Evolutionary conservation across 345 rosid genomes (phyloP).

Genomic region (Salix purpurea): DNA sequence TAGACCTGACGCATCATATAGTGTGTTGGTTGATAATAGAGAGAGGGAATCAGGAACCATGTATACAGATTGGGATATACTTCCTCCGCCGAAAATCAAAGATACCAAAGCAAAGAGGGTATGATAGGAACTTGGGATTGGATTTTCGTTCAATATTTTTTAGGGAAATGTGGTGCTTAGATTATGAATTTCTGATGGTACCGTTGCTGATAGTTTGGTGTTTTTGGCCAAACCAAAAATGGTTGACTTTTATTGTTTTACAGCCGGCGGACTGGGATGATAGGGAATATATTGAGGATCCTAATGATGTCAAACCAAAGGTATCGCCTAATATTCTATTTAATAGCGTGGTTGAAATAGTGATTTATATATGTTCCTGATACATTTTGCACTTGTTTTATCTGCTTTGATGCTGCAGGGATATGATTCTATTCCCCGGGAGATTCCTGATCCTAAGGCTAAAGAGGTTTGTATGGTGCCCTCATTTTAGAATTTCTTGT

Average conservation of each 20-base stretch:
- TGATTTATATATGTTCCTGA: constrained; percentile 2
- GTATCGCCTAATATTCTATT: constrained; percentile 30
- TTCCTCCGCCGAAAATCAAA: constrained; percentile 81
- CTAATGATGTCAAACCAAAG: constrained; percentile 72
- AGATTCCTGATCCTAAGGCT: constrained; percentile 42
- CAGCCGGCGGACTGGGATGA: constrained; percentile 97
- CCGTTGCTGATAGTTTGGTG: not conserved
- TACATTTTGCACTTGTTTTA: constrained; percentile 7
- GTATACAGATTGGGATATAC: constrained; percentile 93
- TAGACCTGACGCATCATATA: constrained; percentile 86
- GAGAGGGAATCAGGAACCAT: constrained; percentile 90
- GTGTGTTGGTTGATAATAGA: constrained; percentile 70
- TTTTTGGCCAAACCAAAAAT: not conserved
- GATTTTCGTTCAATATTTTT: not conserved
- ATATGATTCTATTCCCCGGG: constrained; percentile 40
- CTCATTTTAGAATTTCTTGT: not conserved
- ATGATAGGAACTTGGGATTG: not conserved
- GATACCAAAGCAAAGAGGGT: constrained; percentile 81
- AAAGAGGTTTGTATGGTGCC: constrained; percentile 27
- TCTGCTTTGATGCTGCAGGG: constrained; percentile 26
- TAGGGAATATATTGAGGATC: constrained; percentile 83
- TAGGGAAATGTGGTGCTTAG: not conserved
- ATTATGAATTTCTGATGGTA: not conserved
- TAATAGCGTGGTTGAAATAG: not conserved
- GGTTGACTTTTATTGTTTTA: not conserved